These are phyloP conservation scores for Fusarium nurragi DNA, from an alignment of 2,329 filamentous ascomycete species.

Conservation along the genomic window DNA sequence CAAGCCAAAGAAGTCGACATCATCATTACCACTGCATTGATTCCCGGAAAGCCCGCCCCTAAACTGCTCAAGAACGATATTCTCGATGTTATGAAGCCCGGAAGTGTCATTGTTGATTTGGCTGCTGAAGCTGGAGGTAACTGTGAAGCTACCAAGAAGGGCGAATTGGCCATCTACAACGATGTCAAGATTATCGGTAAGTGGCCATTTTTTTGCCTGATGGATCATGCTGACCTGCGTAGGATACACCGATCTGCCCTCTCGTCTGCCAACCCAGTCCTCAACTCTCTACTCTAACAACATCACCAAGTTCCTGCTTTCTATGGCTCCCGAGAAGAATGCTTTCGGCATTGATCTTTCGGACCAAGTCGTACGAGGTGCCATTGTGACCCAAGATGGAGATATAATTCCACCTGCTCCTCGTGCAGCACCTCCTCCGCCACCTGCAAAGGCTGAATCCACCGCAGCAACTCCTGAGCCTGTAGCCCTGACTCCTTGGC, in stretches of 20 bases:
- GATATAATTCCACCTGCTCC: conserved; percentile 79
- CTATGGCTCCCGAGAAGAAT: conserved; percentile 80
- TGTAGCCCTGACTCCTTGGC: conserved; percentile 81
- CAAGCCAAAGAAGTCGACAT: conserved; percentile 91
- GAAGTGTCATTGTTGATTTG: conserved; percentile 87
- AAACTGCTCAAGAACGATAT: conserved; percentile 84
- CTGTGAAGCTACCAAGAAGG: conserved; percentile 81
- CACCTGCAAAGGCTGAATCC: conserved; percentile 54
- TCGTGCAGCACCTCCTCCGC: conserved; percentile 68
- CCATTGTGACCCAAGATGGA: conserved; percentile 83
- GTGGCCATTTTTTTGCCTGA: conserved; percentile 30
- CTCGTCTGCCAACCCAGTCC: conserved; percentile 85
- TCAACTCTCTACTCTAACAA: conserved; percentile 95
- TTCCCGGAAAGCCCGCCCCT: conserved; percentile 83
- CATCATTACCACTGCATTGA: conserved; percentile 90
- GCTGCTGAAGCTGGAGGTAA: conserved; percentile 90
- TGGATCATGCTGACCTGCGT: conserved; percentile 35
- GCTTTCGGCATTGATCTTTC: conserved; percentile 81
- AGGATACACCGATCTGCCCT: conserved; percentile 89
- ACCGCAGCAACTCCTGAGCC: conserved; percentile 61
- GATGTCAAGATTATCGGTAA: conserved; percentile 85
- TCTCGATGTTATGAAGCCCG: conserved; percentile 87
- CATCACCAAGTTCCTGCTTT: conserved; percentile 87
- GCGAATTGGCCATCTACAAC: conserved; percentile 74
- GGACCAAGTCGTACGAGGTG: conserved; percentile 86